Percentiles rank a stretch among this genome's conserved stretches.
These are phyloP conservation scores for Boletus pseudo-olivaceus DNA, from an alignment of 768 basidiomycete species.

Conservation along the genomic window DNA sequence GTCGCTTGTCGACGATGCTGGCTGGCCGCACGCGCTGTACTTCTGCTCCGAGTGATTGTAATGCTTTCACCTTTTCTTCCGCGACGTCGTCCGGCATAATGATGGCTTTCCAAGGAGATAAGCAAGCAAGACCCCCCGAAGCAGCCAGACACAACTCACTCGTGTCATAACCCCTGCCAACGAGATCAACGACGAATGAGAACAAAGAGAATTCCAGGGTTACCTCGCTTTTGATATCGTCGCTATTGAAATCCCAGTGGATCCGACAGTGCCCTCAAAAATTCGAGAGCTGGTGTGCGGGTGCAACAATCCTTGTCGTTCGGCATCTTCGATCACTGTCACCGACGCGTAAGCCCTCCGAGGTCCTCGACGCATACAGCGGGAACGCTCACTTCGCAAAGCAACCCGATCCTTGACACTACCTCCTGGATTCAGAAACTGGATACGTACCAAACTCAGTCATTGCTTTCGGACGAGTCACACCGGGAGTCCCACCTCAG, in stretches of 20 bases:
- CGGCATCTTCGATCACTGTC: slow-evolving; percentile 94
- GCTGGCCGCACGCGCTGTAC: slow-evolving; percentile 90
- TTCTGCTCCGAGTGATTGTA: slow-evolving; percentile 81
- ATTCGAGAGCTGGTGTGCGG: slow-evolving; percentile 89
- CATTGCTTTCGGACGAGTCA: background rate
- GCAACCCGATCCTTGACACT: slow-evolving; percentile 99
- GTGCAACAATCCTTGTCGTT: slow-evolving; percentile 72
- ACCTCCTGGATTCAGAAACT: slow-evolving; percentile 97
- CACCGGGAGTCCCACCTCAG: slow-evolving; percentile 77
- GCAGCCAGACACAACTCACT: slow-evolving; percentile 52
- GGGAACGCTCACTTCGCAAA: slow-evolving; percentile 61
- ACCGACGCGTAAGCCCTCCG: background rate
- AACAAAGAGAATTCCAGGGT: no score
- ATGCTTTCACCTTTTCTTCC: slow-evolving; percentile 83
- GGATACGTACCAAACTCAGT: no score
- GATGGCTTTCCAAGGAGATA: slow-evolving; percentile 51
- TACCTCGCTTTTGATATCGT: slow-evolving; percentile 87
- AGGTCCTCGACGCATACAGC: background rate
- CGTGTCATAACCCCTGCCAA: slow-evolving; percentile 75
- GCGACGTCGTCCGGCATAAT: slow-evolving; percentile 90
- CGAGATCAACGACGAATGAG: background rate
- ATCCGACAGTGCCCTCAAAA: slow-evolving; percentile 96
- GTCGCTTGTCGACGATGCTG: slow-evolving; percentile 95
- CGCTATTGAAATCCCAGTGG: slow-evolving; percentile 94
- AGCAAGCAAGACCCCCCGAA: no score